phyloP scores from a whole-genome alignment of 805 yeast species.

The Candida ovalis region DNA sequence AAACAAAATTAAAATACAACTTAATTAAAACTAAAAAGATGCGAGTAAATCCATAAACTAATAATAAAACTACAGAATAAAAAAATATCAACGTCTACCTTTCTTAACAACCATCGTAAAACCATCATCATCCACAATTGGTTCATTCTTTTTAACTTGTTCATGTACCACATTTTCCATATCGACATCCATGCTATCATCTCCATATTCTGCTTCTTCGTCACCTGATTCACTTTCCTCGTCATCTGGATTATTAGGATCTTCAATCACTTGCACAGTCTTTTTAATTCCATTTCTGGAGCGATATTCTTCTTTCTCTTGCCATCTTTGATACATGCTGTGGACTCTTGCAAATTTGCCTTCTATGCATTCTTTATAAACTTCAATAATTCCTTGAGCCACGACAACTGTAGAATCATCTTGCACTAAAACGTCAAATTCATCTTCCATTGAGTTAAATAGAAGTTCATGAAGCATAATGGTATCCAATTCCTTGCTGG shows the following conservation, averaged over 20 bases:
- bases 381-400: slow-evolving; percentile 60
- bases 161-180: slow-evolving; percentile 28
- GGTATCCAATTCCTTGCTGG: slow-evolving; percentile 64
- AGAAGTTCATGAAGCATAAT: slow-evolving; percentile 81
- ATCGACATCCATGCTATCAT: slow-evolving; percentile 32
- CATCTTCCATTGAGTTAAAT: slow-evolving; percentile 89
- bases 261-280: slow-evolving; percentile 45
- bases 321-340: slow-evolving; percentile 55
- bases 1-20: too few relatives aligned
- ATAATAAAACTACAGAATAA: too few relatives aligned
- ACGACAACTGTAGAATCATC: slow-evolving; percentile 81
- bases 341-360: slow-evolving; percentile 56
- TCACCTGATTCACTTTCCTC: slow-evolving; percentile 45
- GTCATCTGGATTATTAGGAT: slow-evolving; percentile 61
- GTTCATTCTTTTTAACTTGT: slow-evolving; percentile 36
- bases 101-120: slow-evolving; percentile 82
- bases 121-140: slow-evolving; percentile 90
- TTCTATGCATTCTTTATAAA: slow-evolving; percentile 61
- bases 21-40: too few relatives aligned
- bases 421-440: slow-evolving; percentile 83
- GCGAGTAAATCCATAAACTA: too few relatives aligned
- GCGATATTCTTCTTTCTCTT: slow-evolving; percentile 44
- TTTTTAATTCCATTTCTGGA: slow-evolving; percentile 23
- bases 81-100: slow-evolving; percentile 37
- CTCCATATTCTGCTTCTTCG: slow-evolving; percentile 36